Percentiles rank a stretch among this genome's conserved stretches.
Evolutionary conservation across 306 rosid species (phyloP).

Genomic region (Malus sylvestris): DNA sequence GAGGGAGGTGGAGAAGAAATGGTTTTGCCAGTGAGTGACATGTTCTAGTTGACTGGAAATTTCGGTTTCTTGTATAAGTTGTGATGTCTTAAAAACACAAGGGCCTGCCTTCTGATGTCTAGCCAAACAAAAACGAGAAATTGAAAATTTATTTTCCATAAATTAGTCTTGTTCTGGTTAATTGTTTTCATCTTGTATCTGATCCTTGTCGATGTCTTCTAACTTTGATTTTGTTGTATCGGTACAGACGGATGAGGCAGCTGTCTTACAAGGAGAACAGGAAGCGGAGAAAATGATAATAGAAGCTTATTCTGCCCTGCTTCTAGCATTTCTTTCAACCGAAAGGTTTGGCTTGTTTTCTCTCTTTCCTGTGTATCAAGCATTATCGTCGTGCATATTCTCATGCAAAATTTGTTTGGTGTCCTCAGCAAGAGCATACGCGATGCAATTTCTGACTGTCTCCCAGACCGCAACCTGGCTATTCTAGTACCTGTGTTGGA

Average conservation of each 20-base stretch:
- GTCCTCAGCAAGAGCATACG: conserved; percentile 38
- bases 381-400: not conserved
- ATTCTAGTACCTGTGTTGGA: conserved; percentile 91
- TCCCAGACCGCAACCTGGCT: conserved; percentile 55
- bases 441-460: conserved; percentile 39
- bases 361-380: not conserved
- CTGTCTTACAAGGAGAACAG: conserved; percentile 78
- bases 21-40: conserved; percentile 38
- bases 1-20: conserved; percentile 69
- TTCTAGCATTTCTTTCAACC: conserved; percentile 55
- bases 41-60: conserved; percentile 3
- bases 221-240: conserved; percentile 18
- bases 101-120: not conserved
- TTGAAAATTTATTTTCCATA: not conserved
- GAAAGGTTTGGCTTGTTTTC: conserved; percentile 33
- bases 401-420: conserved; percentile 5
- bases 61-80: not conserved
- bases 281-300: conserved; percentile 82
- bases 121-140: not conserved
- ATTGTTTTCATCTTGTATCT: not conserved
- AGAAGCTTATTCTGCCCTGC: conserved; percentile 52
- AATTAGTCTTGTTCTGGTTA: no score
- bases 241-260: conserved; percentile 71
- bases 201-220: not conserved
- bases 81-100: not conserved